A percentile compares a stretch with the other conserved stretches of the same genome.
Evolutionary conservation across 495 filamentous ascomycete species (phyloP).

Genomic region (Aspergillus incahuasiensis): DNA sequence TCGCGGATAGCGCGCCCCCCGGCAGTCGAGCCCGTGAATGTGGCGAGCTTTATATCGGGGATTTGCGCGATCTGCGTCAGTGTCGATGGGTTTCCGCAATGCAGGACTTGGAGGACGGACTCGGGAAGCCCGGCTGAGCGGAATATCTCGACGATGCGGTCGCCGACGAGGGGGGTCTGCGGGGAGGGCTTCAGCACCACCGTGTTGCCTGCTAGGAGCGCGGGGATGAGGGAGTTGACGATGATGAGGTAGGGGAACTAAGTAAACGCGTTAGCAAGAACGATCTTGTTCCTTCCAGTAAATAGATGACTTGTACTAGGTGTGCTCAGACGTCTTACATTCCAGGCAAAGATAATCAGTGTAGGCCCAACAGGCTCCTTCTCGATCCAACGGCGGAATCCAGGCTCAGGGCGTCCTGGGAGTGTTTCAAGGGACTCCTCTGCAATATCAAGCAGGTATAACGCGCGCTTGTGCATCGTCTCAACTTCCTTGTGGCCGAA

Average conservation of each 20-base stretch:
- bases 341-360: too few relatives aligned
- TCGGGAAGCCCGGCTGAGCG: slow-evolving; percentile 66
- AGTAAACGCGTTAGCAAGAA: too few relatives aligned
- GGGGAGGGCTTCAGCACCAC: slow-evolving; percentile 91
- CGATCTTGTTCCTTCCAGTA: too few relatives aligned
- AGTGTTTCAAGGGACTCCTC: too few relatives aligned
- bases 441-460: too few relatives aligned
- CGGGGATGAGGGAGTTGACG: slow-evolving; percentile 85
- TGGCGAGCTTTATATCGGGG: slow-evolving; percentile 69
- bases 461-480: too few relatives aligned
- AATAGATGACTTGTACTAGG: too few relatives aligned
- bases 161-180: slow-evolving; percentile 84
- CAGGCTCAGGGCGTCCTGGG: too few relatives aligned
- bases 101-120: slow-evolving; percentile 82
- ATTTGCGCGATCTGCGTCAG: slow-evolving; percentile 71
- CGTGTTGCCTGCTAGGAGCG: slow-evolving; percentile 79
- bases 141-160: slow-evolving; percentile 78
- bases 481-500: too few relatives aligned
- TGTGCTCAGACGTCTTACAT: too few relatives aligned
- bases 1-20: slow-evolving; percentile 76
- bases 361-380: too few relatives aligned
- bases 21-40: slow-evolving; percentile 90
- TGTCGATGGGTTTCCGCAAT: slow-evolving; percentile 64
- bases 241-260: slow-evolving; percentile 93
- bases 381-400: too few relatives aligned